Evolutionary conservation across 2,329 filamentous ascomycete species (phyloP), one percentile per base, ranked within the genome.

Genomic region (Alternaria infectoria): DNA sequence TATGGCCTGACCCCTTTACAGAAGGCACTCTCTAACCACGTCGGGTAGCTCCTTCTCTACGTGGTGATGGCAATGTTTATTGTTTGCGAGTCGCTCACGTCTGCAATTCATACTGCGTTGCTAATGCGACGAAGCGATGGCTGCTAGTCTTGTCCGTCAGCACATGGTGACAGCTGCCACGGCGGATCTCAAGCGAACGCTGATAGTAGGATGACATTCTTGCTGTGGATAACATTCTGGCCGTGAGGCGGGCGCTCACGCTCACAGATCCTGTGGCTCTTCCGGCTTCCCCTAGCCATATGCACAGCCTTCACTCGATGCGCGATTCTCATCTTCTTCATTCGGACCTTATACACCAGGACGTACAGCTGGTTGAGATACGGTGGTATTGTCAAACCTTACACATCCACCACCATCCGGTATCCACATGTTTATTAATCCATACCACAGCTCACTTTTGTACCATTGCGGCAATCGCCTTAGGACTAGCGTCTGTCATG

Each of bases 261-360:
- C 12, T n/a, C 36, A 9, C 44, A 75, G 71, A 51, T 76, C 8
- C 61, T 73, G 10, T 75, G 72, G 71, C 43, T 70, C 19, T 62
- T 68, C 23, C 64, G 68, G 30, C 69, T 70, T 26, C 68, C 71
- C 4, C 64, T 70, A 59, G 69, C 67, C 28, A 28, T 72, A 40
- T 57, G 67, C 51, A 45, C 75, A 12, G 56, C 61, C 23, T 45
- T 71, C 5, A 69, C 65, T 11, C 66, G 72, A 54, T 69, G 63
- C 52, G 72, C 73, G 19, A 70, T 76, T 54, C 63, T 66, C 9
- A 59, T 72, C n/a, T 73, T 76, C 57, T 72, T 74, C 58, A 63
- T 76, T 40, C 69, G 69, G 12, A 71, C 67, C 6, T 65, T 77
- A 23, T 75, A 69, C 40, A 71, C 67, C 15, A 62, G 61, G 6